phyloP scores from a whole-genome alignment of 768 basidiomycete species.

The Fomitopsis pulvina region DNA sequence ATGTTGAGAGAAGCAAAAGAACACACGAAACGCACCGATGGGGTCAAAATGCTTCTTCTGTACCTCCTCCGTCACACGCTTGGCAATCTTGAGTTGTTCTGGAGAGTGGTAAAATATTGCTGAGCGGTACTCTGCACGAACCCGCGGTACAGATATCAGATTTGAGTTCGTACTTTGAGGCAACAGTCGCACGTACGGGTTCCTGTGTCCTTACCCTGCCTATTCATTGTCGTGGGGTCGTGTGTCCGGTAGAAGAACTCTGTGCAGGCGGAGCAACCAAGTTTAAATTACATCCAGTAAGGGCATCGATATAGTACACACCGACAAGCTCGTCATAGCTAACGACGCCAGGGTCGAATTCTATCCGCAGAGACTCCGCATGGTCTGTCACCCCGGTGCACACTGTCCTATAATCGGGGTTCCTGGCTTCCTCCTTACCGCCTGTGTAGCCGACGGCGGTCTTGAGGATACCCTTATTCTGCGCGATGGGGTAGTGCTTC shows the following conservation, averaged over 20 bases:
- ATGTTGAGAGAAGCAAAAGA: neutral
- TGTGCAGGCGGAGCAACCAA: slow-evolving; percentile 17
- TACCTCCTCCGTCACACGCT: slow-evolving; percentile 74
- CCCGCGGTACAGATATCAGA: neutral
- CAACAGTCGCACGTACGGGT: slow-evolving; percentile 49
- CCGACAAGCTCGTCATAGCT: slow-evolving; percentile 84
- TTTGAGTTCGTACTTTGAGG: neutral
- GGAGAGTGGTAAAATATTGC: slow-evolving; percentile 78
- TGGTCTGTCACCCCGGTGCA: slow-evolving; percentile 80
- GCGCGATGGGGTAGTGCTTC: slow-evolving; percentile 64
- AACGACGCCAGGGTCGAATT: slow-evolving; percentile 76
- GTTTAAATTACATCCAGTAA: no score
- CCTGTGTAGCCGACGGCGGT: slow-evolving; percentile 80
- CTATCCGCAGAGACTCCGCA: slow-evolving; percentile 83
- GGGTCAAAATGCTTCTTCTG: slow-evolving; percentile 79
- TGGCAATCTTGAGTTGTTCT: slow-evolving; percentile 68
- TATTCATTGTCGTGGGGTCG: slow-evolving; percentile 80
- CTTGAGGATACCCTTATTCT: slow-evolving; percentile 69
- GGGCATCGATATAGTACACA: slow-evolving; percentile 29
- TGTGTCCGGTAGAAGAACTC: slow-evolving; percentile 96
- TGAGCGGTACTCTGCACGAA: slow-evolving; percentile 76
- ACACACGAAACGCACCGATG: slow-evolving; percentile 29
- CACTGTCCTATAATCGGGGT: slow-evolving; percentile 69
- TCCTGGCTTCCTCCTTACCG: slow-evolving; percentile 44
- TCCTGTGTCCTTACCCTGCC: slow-evolving; percentile 73